Conservation (phyloP, 768 basidiomycete genomes). For the Mycena vulgaris region DNA sequence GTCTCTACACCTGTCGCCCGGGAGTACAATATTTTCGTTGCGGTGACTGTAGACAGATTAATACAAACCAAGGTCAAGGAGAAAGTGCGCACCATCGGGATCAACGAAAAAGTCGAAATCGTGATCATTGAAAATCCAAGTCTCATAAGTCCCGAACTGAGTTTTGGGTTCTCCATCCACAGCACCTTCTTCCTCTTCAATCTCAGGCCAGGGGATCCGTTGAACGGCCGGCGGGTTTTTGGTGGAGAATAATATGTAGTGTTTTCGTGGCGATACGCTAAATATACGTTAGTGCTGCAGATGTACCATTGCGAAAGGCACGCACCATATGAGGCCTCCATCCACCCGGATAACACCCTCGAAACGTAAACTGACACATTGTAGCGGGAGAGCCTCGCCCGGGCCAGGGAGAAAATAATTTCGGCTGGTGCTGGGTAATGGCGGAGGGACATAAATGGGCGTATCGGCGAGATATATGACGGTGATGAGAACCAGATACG, state of each 20-base stretch:
- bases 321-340: conserved; percentile 82
- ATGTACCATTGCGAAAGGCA: conserved; percentile 45
- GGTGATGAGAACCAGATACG: conserved; percentile 83
- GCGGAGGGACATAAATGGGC: conserved; percentile 69
- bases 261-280: conserved; percentile 83
- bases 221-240: conserved; percentile 82
- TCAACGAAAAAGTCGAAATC: conserved; percentile 85
- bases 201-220: conserved; percentile 86
- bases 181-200: conserved; percentile 58
- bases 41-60: conserved; percentile 65
- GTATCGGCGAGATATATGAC: conserved; percentile 72
- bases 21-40: conserved; percentile 74
- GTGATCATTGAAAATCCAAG: conserved; percentile 77
- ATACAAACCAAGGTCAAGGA: neutral
- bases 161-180: conserved; percentile 49
- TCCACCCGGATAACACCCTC: conserved; percentile 89
- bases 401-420: conserved; percentile 81
- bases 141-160: conserved; percentile 69
- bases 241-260: conserved; percentile 83
- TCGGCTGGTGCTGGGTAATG: conserved; percentile 70
- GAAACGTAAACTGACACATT: conserved; percentile 77
- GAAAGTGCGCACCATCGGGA: conserved; percentile 68
- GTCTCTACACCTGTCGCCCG: conserved; percentile 76
- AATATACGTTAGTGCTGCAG: neutral
- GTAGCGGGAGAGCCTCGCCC: conserved; percentile 83